These are phyloP conservation scores for Penicillium longicatenatum DNA, from an alignment of 495 filamentous ascomycete species.

Conservation along the genomic window DNA sequence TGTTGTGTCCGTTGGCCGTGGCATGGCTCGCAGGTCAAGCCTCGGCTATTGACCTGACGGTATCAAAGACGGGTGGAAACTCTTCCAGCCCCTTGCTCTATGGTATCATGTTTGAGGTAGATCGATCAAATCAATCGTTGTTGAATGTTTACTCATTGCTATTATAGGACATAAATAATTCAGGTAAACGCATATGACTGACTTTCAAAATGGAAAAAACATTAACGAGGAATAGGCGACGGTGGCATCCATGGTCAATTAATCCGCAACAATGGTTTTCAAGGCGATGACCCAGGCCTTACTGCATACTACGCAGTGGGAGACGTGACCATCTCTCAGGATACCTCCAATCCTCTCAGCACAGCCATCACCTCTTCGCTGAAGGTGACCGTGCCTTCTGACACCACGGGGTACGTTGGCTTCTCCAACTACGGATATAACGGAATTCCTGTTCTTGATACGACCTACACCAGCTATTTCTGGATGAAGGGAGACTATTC, in stretches of 20 bases:
- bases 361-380: slow-evolving; percentile 58
- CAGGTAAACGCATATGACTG: neutral
- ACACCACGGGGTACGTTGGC: slow-evolving; percentile 47
- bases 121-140: neutral
- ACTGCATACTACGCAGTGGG: slow-evolving; percentile 59
- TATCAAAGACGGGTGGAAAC: slow-evolving; percentile 52
- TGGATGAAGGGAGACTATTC: slow-evolving; percentile 52
- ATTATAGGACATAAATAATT: neutral
- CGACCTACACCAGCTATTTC: slow-evolving; percentile 55
- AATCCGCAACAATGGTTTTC: slow-evolving; percentile 72
- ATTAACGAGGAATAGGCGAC: slow-evolving; percentile 41
- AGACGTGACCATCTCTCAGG: slow-evolving; percentile 50
- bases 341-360: slow-evolving; percentile 52
- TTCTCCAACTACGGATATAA: slow-evolving; percentile 63
- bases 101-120: slow-evolving; percentile 62
- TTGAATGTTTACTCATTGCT: neutral
- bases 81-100: slow-evolving; percentile 56
- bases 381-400: slow-evolving; percentile 47
- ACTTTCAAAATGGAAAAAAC: neutral
- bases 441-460: slow-evolving; percentile 56
- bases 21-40: neutral
- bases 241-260: slow-evolving; percentile 77
- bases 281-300: slow-evolving; percentile 51
- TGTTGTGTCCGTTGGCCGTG: neutral
- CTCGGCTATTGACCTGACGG: slow-evolving; percentile 24